Conservation (phyloP, 306 rosid species). For the Lupinus albus region DNA sequence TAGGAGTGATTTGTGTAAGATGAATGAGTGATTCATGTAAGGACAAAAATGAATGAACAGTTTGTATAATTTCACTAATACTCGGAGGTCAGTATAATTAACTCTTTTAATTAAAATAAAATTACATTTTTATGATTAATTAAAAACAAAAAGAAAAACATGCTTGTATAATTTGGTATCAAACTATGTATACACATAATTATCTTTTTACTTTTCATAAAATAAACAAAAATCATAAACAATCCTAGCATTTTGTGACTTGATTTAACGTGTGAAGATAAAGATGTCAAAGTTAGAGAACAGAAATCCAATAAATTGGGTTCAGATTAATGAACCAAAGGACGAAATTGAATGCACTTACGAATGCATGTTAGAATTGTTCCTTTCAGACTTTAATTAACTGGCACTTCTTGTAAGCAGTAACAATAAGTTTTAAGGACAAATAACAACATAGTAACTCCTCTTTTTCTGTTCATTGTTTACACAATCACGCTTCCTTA, state of each 20-base stretch:
- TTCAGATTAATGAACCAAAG: neutral
- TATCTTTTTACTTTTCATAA: neutral
- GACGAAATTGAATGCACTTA: conserved; percentile 25
- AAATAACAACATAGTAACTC: conserved; percentile 26
- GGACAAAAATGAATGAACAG: no score
- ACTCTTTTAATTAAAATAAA: no score
- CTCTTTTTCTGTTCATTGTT: conserved; percentile 29
- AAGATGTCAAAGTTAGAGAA: neutral
- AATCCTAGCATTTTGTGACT: neutral
- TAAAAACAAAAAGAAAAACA: no score
- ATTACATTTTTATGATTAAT: no score
- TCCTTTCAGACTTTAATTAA: conserved; percentile 1
- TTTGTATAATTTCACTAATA: no score
- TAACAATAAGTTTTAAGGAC: conserved; percentile 27
- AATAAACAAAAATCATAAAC: neutral
- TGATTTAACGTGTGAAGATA: neutral
- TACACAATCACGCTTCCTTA: no score
- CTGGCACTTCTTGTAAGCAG: conserved; percentile 33
- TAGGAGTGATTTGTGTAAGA: no score
- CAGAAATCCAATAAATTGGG: conserved; percentile 13
- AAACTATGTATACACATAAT: no score
- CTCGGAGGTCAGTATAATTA: no score
- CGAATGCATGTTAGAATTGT: conserved; percentile 30
- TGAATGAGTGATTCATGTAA: no score
- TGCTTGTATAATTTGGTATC: no score